Base-by-base conservation (phyloP, 495 filamentous ascomycete genomes). In the Daldinia bambusicola region DNA sequence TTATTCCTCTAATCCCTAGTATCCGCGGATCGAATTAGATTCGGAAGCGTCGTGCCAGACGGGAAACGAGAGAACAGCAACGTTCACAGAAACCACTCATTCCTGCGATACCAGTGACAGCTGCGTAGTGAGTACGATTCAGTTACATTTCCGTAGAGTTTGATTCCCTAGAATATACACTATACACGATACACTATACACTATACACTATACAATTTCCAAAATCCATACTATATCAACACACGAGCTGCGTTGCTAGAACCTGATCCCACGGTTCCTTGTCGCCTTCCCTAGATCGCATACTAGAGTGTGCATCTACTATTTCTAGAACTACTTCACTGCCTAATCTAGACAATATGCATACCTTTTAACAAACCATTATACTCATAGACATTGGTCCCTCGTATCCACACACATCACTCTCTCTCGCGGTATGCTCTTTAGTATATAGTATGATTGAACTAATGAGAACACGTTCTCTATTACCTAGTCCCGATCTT, bases 21-120 rank as follows among this genome's bases (percentile, higher is more conserved):
- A 48, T 48, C 43, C 8, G 43, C 55, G 16, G 32, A 13, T 6
- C 55, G 43, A 32, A 53, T 22, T 18, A n/a, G 18, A n/a, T 31
- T 66, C 32, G 38, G 43, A 48, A 50, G 63, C 64, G 60, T 68
- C 64, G 61, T 59, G 40, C 10, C 50, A 40, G 45, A 50, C 48
- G 30, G 48, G 22, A 7, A 40, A 48, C 26, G 51, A 67, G 14
- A 56, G 26, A 18, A 45, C 59, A 67, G 59, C 60, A 63, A 63
- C 45, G 63, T 64, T 51, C 55, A 61, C 43, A 41, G 13, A 4
- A 55, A 16, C 14, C 37, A 53, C 45, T 41, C 55, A 31, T 37
- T 50, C 31, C 16, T 20, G 30, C 40, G 32, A 37, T 51, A 20
- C 36, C 20, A 26, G 14, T 50, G 50, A 50, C n/a, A 36, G 55